Evolutionary conservation across 768 basidiomycete genomes (phyloP).

Genomic region (Panaeolus cyanescens): DNA sequence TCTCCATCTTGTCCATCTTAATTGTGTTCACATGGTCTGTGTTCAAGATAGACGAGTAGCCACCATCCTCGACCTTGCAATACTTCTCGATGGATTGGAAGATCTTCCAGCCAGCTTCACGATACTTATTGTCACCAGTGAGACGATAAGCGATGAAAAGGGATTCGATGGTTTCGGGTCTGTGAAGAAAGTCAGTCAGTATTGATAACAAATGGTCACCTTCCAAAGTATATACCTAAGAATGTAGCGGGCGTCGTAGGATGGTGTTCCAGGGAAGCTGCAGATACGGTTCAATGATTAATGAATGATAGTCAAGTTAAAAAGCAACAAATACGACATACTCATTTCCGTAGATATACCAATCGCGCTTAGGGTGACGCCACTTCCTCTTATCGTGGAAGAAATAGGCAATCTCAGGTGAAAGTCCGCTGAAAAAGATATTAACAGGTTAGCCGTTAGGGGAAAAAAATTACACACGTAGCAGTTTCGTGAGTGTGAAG

Average conservation of each 20-base stretch:
- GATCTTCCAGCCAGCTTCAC: slow-evolving; percentile 86
- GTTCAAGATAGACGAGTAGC: slow-evolving; percentile 84
- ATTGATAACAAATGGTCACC: background rate
- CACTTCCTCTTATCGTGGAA: slow-evolving; percentile 51
- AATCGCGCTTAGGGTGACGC: slow-evolving; percentile 59
- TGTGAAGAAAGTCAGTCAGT: slow-evolving; percentile 21
- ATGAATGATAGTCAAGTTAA: background rate
- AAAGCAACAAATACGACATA: slow-evolving; percentile 26
- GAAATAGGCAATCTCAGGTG: slow-evolving; percentile 91
- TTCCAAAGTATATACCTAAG: slow-evolving; percentile 55
- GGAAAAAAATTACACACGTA: slow-evolving; percentile 55
- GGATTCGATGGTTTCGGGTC: slow-evolving; percentile 93
- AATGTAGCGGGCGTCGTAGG: slow-evolving; percentile 91
- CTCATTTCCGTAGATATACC: slow-evolving; percentile 88
- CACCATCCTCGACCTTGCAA: slow-evolving; percentile 76
- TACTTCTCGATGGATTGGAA: slow-evolving; percentile 89
- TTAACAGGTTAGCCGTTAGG: slow-evolving; percentile 18
- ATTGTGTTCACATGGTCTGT: slow-evolving; percentile 74
- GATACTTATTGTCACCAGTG: slow-evolving; percentile 81
- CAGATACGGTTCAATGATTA: slow-evolving; percentile 2
- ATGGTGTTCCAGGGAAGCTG: slow-evolving; percentile 33
- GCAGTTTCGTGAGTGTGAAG: slow-evolving; percentile 80
- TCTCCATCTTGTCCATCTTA: slow-evolving; percentile 92
- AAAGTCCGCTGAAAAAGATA: slow-evolving; percentile 59
- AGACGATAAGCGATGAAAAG: slow-evolving; percentile 90